phyloP scores from a whole-genome alignment of 148 eudicot species.

The Arctostaphylos glauca region DNA sequence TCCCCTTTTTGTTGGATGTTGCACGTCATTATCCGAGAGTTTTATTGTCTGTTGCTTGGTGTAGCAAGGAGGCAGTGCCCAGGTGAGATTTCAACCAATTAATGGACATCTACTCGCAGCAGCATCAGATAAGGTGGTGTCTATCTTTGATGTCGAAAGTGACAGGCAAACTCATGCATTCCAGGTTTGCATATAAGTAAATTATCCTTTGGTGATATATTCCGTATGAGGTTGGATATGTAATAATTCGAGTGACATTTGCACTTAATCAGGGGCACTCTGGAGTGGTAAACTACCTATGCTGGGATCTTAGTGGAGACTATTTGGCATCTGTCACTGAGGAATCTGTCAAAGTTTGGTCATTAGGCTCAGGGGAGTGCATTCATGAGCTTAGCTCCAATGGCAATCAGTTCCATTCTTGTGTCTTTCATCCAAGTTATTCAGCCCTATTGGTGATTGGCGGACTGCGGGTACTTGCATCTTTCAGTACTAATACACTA shows the following conservation, averaged over 20 bases:
- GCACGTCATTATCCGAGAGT: not conserved
- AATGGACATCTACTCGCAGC: constrained; percentile 83
- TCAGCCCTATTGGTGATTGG: constrained; percentile 85
- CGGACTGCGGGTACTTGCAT: constrained; percentile 69
- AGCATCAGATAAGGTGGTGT: constrained; percentile 80
- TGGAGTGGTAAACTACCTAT: constrained; percentile 68
- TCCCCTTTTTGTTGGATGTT: not conserved
- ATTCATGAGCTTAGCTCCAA: constrained; percentile 72
- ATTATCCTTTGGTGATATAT: not conserved
- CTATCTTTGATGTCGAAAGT: constrained; percentile 80
- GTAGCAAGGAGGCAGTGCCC: constrained; percentile 84
- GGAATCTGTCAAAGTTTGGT: constrained; percentile 89
- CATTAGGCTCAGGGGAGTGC: constrained; percentile 67
- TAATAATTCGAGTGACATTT: not conserved
- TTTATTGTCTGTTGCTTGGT: constrained; percentile 18
- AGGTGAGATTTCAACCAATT: constrained; percentile 90
- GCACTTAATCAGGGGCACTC: constrained; percentile 54
- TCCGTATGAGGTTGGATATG: not conserved
- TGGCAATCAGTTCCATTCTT: constrained; percentile 88
- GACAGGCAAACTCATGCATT: constrained; percentile 66
- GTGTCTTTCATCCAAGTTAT: constrained; percentile 91
- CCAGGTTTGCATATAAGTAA: constrained; percentile 54
- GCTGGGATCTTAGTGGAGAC: constrained; percentile 88
- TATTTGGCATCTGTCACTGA: constrained; percentile 77
- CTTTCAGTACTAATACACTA: not conserved